phyloP scores from a whole-genome alignment of 331 rosid species.

The Arachis monticola region DNA sequence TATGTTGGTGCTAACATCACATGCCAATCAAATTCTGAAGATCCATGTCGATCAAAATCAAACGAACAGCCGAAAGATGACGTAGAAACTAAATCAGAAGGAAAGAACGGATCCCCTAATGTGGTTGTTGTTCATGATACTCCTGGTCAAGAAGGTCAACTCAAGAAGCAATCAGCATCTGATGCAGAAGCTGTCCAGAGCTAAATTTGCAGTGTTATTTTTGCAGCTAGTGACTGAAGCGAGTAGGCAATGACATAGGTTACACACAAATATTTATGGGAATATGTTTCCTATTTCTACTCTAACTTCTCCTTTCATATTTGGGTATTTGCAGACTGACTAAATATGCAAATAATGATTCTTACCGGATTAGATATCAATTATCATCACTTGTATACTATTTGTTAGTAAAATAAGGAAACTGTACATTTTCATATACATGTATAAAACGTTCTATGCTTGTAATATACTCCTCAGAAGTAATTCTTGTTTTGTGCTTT shows the following conservation, averaged over 20 bases:
- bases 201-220: constrained; percentile 44
- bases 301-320: constrained; percentile 35
- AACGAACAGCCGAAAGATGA: constrained; percentile 44
- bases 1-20: constrained; percentile 29
- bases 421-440: constrained; percentile 42
- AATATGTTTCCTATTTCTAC: constrained; percentile 33
- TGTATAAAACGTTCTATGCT: constrained; percentile 7
- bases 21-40: constrained; percentile 36
- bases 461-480: constrained; percentile 10
- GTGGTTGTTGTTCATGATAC: constrained; percentile 37
- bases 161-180: constrained; percentile 44
- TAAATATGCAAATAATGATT: constrained; percentile 34
- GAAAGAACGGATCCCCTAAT: constrained; percentile 31
- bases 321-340: constrained; percentile 30
- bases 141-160: constrained; percentile 38
- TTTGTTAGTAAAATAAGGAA: constrained; percentile 49
- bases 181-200: constrained; percentile 56
- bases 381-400: constrained; percentile 39
- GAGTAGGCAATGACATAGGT: constrained; percentile 46
- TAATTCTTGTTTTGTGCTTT: constrained; percentile 18
- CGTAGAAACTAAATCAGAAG: constrained; percentile 46
- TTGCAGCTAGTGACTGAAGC: constrained; percentile 36
- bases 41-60: constrained; percentile 43
- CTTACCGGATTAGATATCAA: constrained; percentile 34
- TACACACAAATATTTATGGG: constrained; percentile 37